Base-by-base conservation (phyloP, 441 rosid genomes). In the Isatis lusitanica region DNA sequence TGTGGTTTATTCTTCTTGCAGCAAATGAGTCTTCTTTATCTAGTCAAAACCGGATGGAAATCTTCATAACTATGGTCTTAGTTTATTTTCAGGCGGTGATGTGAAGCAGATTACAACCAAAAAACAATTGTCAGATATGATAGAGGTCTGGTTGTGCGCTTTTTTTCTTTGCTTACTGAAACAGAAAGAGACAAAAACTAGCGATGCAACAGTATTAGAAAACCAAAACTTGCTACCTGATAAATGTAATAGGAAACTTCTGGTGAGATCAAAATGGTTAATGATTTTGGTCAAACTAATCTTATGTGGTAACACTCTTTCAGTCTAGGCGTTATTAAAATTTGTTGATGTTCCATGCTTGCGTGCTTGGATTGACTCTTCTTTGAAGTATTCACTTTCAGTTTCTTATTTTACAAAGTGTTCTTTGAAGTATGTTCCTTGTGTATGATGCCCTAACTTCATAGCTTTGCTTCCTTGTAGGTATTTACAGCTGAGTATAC, bases 401-500 rank as follows among this genome's bases (percentile, higher is more conserved):
- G 6, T 43, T 31, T 47, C 40, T 38, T 42, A 39, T 52, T 24
- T 36, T 35, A 33, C 15, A 36, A 50, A 10, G 30, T 61, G 31
- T 18, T 21, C 33, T 51, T 51, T 26, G 17, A 21, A 17, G 16
- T 70, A 65, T 47, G 42, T 46, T 26, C 28, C 66, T 59, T 63
- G 71, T 55, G 59, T 33, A 15, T 30, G 50, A 44, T 63, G 39
- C 36, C 56, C 44, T 56, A 35, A 68, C 56, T 24, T 73, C 63
- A 35, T 61, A 33, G 24, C 30, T 48, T 64, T 15, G 17, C 36
- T 64, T 36, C 72, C 35, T 77, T 21, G 51, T 81, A 92, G 98
- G 96, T 92, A 30, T 94, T 94, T 80, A 79, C 88, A 33, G 97
- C 97, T 36, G 98, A 94, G 70, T 94, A 92, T 79, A 83, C 90